These are phyloP conservation scores for Ophiostoma himal-ulmi DNA, from an alignment of 2,329 filamentous ascomycete genomes.

Conservation along the genomic window DNA sequence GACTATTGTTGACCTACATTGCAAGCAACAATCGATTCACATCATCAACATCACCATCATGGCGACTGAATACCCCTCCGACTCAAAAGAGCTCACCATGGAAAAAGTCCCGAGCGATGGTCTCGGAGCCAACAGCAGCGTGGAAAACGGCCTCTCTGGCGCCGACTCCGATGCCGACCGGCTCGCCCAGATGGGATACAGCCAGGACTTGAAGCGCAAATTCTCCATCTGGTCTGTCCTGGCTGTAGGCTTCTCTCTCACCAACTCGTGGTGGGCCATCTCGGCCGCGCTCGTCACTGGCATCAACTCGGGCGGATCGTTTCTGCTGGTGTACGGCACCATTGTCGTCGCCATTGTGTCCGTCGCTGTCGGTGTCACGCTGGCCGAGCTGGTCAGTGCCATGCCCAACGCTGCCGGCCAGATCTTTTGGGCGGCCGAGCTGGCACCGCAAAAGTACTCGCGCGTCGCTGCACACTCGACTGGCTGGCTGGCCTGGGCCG, in stretches of 20 bases:
- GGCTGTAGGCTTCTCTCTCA: conserved; percentile 22
- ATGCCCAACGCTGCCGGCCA: conserved; percentile 50
- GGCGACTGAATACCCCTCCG: neutral
- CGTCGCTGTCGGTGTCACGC: conserved; percentile 37
- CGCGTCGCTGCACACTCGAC: conserved; percentile 50
- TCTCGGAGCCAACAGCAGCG: neutral
- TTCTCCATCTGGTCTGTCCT: conserved; percentile 22
- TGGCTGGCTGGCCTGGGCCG: conserved; percentile 46
- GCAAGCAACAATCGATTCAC: no score
- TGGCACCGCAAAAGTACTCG: conserved; percentile 43
- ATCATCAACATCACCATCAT: neutral
- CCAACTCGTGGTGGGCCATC: conserved; percentile 22
- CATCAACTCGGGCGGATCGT: conserved; percentile 45
- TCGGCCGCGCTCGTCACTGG: conserved; percentile 32
- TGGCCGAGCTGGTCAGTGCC: conserved; percentile 40
- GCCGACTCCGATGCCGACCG: neutral
- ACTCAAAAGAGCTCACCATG: neutral
- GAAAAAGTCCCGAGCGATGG: neutral
- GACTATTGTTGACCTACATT: neutral
- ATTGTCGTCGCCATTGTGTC: conserved; percentile 42
- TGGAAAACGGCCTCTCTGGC: neutral
- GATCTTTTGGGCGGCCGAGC: conserved; percentile 54
- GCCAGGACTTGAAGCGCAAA: conserved; percentile 22
- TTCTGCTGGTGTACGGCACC: conserved; percentile 48
- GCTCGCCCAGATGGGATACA: conserved; percentile 22